Base-by-base conservation (phyloP, 2,329 filamentous ascomycete species). In the Talaromyces sp. region DNA sequence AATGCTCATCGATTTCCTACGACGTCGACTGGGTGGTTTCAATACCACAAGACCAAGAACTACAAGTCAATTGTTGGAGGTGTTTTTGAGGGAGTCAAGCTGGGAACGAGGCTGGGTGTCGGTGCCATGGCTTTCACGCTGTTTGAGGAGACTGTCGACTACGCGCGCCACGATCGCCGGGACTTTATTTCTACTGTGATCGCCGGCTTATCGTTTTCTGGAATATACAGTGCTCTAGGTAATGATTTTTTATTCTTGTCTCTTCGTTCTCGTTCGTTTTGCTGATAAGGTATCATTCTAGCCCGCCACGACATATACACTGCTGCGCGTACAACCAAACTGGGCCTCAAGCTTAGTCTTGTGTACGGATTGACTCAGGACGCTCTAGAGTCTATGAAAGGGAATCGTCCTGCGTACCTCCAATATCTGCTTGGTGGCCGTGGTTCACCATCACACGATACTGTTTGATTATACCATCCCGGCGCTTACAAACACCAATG, bases 31-130 rank as follows among this genome's bases (percentile, higher is more conserved):
- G 93, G 92, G 19, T 99, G 95, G 95, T 99, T 93, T 73, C 85
- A 98, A n/a, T 99, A 99, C 76, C 93, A 98, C 81, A 97, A 97
- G 78, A 91, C 87, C 73, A 98, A 98, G 77, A 98, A 96, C 77
- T 98, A 99, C 79, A 87, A 92, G 69, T 84, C 89, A 57, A 88
- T 91, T 69, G 83, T 89, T 25, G 90, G 89, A 6, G 93, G 90
- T 0, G 79, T 96, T 19, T 85, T 85, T 58, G 92, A 96, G 70
- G 95, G 92, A 0, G 68, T 91, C 56, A 87, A 84, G 66, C 91
- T 95, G 82, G 92, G 89, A 1, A 73, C 79, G 33, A 87, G 84
- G 67, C 81, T 96, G 6, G 85, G 85, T 4, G 79, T 89, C 53
- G 93, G 93, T 84, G 90, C 86, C 2, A 83, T 85, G 19, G 79